A percentile compares a stretch with the other conserved stretches of the same genome.
Evolutionary conservation across 345 rosid genomes (phyloP).

Genomic region (Eutrema yunnanense): DNA sequence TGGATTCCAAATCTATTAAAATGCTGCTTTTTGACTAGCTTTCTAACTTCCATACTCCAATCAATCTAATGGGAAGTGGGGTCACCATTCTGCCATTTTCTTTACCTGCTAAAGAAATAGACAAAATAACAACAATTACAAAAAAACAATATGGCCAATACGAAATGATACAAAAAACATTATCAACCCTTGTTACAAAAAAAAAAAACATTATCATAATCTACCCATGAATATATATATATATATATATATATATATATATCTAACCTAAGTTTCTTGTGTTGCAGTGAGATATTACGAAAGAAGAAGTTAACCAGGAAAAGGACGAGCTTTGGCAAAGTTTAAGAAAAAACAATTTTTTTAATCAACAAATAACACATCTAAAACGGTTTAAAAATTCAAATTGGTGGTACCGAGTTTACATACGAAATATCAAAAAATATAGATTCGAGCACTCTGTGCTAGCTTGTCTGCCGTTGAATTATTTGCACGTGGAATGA

Average conservation of each 20-base stretch:
- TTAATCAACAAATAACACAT: too few species aligned
- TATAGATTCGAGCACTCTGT: too few species aligned
- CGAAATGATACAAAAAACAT: slow-evolving; percentile 1
- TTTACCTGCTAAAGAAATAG: slow-evolving; percentile 5
- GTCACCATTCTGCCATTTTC: slow-evolving; percentile 18
- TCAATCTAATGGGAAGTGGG: slow-evolving; percentile 27
- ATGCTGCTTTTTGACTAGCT: slow-evolving; percentile 33
- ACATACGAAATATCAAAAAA: too few species aligned
- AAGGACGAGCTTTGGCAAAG: background rate
- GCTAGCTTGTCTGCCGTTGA: too few species aligned
- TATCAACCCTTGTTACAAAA: background rate
- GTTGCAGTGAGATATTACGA: slow-evolving; percentile 12
- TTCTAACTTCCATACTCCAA: slow-evolving; percentile 26
- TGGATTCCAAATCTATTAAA: slow-evolving; percentile 8
- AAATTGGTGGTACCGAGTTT: too few species aligned
- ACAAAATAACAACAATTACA: slow-evolving; percentile 11
- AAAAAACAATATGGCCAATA: slow-evolving; percentile 19
- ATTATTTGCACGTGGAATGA: too few species aligned
- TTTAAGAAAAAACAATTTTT: background rate
- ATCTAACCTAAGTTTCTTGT: background rate
- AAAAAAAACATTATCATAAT: background rate
- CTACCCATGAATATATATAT: background rate
- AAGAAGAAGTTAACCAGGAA: slow-evolving; percentile 18
- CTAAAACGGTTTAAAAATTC: too few species aligned
- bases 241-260: background rate